phyloP scores from a whole-genome alignment of 2,329 filamentous ascomycete species.

The Sclerotinia minor region DNA sequence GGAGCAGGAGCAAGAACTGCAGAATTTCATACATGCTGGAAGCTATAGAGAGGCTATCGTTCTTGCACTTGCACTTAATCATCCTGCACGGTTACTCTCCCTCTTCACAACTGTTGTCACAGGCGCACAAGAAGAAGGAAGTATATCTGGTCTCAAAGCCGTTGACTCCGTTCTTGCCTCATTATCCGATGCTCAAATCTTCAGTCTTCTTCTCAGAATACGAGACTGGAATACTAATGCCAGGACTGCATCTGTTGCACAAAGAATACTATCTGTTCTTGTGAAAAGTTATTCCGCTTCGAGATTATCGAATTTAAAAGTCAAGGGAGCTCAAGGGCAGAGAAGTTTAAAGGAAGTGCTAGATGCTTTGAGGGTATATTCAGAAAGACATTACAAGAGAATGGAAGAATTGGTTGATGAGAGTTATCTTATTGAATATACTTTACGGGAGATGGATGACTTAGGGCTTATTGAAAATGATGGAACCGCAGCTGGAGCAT shows the following conservation, averaged over 20 bases:
- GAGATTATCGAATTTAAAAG: conserved; percentile 70
- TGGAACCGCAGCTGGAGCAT: background rate
- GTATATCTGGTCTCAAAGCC: conserved; percentile 62
- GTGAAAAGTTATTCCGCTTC: conserved; percentile 79
- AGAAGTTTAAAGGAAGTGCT: conserved; percentile 79
- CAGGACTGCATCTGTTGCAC: conserved; percentile 78
- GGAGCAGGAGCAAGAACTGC: conserved; percentile 90
- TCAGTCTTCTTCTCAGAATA: conserved; percentile 74
- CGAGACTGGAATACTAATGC: conserved; percentile 99
- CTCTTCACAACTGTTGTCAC: conserved; percentile 81
- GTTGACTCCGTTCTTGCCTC: conserved; percentile 83
- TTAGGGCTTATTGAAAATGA: conserved; percentile 33
- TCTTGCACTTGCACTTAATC: conserved; percentile 88
- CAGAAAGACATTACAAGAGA: conserved; percentile 86
- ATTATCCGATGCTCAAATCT: conserved; percentile 83
- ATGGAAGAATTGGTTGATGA: conserved; percentile 90
- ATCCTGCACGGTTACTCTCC: conserved; percentile 80
- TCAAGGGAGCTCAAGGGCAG: conserved; percentile 57
- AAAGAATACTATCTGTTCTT: conserved; percentile 78
- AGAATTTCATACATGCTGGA: conserved; percentile 86
- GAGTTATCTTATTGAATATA: conserved; percentile 92
- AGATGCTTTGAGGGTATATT: conserved; percentile 85
- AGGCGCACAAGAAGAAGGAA: conserved; percentile 60
- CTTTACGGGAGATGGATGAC: conserved; percentile 83
- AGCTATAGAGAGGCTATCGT: conserved; percentile 93